Base-by-base conservation (phyloP, 2,329 filamentous ascomycete species). In the Exophiala calicioides region DNA sequence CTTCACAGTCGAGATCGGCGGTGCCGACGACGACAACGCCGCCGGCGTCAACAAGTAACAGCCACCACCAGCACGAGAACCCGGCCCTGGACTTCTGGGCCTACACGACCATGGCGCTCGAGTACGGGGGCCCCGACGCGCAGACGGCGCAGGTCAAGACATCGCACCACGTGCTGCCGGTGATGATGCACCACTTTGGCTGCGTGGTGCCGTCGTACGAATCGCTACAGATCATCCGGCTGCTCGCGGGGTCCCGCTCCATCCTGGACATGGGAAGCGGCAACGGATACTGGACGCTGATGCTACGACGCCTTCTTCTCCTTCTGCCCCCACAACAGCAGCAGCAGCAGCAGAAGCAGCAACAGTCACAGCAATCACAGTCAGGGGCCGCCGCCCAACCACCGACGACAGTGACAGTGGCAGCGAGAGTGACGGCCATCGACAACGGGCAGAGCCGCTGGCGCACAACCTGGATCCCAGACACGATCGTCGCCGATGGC, bases 101-200 rank as follows among this genome's bases (percentile, higher is more conserved):
- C 19, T 86, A 84, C 78, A 76, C 79, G 1, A 82, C 79, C 58
- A 75, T 77, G 20, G 75, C 75, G 50, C 71, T 89, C 5, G 78
- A 84, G 65, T 85, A 83, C 82, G 76, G 75, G 38, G 82, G 84
- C 1, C 10, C 67, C 68, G 26, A 78, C 82, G 65, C 70, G 3
- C 65, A 69, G 23, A 77, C 82, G 3, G 72, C 71, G 12, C 67
- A 72, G 19, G 74, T 78, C 3, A 74, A 72, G 41, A 76, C 73
- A 49, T 78, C 77, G 38, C 86, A 90, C 66, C 84, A 85, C 57
- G 72, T 87, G 5, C 74, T 89, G 6, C 85, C 85, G 2, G 72
- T 89, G 13, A 74, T 88, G 44, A 89, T 88, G 75, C 85, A 89
- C 67, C 85, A 90, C 65, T 89, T 89, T 64, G 85, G 85, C 39